A percentile compares a stretch with the other conserved stretches of the same genome.
phyloP scores from a whole-genome alignment of 2,329 filamentous ascomycete genomes.

The Zymoseptoria crescenta region DNA sequence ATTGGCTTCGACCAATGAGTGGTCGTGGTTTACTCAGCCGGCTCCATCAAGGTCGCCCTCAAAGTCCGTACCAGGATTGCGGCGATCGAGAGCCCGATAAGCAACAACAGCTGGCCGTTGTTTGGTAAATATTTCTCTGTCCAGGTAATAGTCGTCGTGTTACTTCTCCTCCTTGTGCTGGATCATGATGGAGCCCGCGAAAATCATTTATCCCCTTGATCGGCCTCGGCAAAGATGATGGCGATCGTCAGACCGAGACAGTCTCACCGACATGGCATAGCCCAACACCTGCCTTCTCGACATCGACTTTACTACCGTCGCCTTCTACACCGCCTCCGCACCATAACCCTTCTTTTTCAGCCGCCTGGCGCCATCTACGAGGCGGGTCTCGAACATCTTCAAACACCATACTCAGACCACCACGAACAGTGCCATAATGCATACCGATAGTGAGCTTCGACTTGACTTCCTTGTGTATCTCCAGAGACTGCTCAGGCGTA shows the following conservation, averaged over 20 bases:
- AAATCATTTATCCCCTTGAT: not conserved
- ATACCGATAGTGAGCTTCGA: constrained; percentile 44
- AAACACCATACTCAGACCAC: constrained; percentile 38
- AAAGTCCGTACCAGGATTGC: not conserved
- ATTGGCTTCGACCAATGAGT: not conserved
- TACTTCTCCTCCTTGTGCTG: not conserved
- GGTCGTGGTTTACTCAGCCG: not conserved
- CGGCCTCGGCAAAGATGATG: not conserved
- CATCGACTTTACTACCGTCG: constrained; percentile 23
- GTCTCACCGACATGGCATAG: constrained; percentile 43
- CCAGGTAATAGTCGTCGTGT: not conserved
- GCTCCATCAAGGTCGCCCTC: not conserved
- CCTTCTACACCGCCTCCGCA: constrained; percentile 26
- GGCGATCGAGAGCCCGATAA: not conserved
- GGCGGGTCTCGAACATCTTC: constrained; percentile 45
- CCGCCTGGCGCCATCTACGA: constrained; percentile 37
- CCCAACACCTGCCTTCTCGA: constrained; percentile 32
- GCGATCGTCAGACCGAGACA: constrained; percentile 30
- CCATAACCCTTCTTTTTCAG: constrained; percentile 35
- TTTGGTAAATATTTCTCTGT: not conserved
- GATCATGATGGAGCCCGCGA: not conserved
- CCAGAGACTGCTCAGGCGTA: constrained; percentile 41
- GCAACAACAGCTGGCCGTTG: not conserved
- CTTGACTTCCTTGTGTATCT: constrained; percentile 41
- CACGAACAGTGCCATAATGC: constrained; percentile 45